Percentiles rank a stretch among this genome's conserved stretches.
These are phyloP conservation scores for Penicillium crystallinum DNA, from an alignment of 495 filamentous ascomycete genomes.

Conservation along the genomic window DNA sequence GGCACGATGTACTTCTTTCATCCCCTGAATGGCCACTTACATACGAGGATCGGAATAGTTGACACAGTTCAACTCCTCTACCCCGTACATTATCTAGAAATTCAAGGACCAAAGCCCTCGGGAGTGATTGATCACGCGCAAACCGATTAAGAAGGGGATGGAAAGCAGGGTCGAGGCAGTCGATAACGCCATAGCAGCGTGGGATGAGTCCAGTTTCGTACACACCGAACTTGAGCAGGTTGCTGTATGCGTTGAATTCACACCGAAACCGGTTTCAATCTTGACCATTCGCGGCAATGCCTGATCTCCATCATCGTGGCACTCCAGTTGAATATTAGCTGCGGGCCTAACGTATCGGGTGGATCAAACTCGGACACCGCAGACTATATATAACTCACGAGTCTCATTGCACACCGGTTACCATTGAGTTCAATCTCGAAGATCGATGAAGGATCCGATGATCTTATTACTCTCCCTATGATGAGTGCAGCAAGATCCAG, in stretches of 20 bases:
- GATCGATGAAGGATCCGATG: constrained; percentile 1
- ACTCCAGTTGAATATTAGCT: not conserved
- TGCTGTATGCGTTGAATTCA: constrained; percentile 21
- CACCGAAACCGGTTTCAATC: constrained; percentile 23
- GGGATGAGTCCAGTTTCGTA: constrained; percentile 18
- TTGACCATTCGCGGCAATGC: constrained; percentile 17
- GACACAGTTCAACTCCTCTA: constrained; percentile 19
- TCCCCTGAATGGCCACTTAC: constrained; percentile 16
- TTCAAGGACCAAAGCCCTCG: constrained; percentile 19
- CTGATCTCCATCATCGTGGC: constrained; percentile 2
- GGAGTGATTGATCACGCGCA: constrained; percentile 6
- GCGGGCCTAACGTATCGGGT: too few relatives aligned
- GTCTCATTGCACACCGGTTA: constrained; percentile 3
- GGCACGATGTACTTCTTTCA: constrained; percentile 8
- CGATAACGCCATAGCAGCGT: constrained; percentile 16
- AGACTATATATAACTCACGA: not conserved
- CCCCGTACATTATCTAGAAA: constrained; percentile 15
- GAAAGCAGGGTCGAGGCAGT: constrained; percentile 21
- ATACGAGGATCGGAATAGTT: constrained; percentile 22
- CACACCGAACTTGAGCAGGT: constrained; percentile 14
- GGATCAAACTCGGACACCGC: too few relatives aligned
- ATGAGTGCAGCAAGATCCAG: too few relatives aligned
- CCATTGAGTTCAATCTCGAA: constrained; percentile 7
- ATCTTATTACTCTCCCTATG: too few relatives aligned
- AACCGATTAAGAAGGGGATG: constrained; percentile 14